Percentiles rank a stretch among this genome's conserved stretches.
phyloP scores from a whole-genome alignment of 2,329 filamentous ascomycete genomes.

The Bipolaris sorokiniana region DNA sequence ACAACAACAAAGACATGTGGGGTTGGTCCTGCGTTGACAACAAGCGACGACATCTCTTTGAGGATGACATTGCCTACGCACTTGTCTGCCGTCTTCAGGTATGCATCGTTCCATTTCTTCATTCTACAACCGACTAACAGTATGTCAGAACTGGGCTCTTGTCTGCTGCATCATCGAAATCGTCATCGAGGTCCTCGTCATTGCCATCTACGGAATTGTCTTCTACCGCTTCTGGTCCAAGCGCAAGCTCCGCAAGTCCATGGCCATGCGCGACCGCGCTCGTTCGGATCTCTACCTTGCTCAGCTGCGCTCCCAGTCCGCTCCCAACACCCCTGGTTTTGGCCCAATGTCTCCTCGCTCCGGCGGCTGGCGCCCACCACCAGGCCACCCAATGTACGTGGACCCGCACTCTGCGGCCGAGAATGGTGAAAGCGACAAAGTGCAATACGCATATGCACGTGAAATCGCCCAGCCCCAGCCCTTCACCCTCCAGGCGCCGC shows the following conservation, averaged over 20 bases:
- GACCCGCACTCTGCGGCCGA: conserved; percentile 59
- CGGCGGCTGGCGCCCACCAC: conserved; percentile 56
- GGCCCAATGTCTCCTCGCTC: conserved; percentile 68
- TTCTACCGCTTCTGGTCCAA: conserved; percentile 99
- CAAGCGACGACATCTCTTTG: conserved; percentile 75
- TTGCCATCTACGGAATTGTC: conserved; percentile 89
- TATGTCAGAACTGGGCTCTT: conserved; percentile 83
- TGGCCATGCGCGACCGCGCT: conserved; percentile 93
- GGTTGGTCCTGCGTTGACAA: conserved; percentile 97
- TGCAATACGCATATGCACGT: conserved; percentile 49
- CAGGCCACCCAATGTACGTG: conserved; percentile 50
- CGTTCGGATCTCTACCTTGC: conserved; percentile 93
- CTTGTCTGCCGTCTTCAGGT: conserved; percentile 89
- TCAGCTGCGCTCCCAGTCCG: conserved; percentile 72
- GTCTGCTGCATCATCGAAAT: conserved; percentile 98
- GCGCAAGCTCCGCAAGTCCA: conserved; percentile 91
- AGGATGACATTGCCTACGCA: conserved; percentile 82
- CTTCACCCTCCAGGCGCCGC: conserved; percentile 90
- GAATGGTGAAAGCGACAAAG: conserved; percentile 55
- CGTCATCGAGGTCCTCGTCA: conserved; percentile 88
- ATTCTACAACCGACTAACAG: conserved; percentile 17
- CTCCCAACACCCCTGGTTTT: conserved; percentile 92
- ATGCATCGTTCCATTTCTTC: conserved; percentile 38
- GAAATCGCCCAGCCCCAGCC: conserved; percentile 59
- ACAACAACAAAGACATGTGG: conserved; percentile 88